These are phyloP conservation scores for Penicillium sclerotiorum DNA, from an alignment of 2,329 filamentous ascomycete genomes.

Conservation along the genomic window DNA sequence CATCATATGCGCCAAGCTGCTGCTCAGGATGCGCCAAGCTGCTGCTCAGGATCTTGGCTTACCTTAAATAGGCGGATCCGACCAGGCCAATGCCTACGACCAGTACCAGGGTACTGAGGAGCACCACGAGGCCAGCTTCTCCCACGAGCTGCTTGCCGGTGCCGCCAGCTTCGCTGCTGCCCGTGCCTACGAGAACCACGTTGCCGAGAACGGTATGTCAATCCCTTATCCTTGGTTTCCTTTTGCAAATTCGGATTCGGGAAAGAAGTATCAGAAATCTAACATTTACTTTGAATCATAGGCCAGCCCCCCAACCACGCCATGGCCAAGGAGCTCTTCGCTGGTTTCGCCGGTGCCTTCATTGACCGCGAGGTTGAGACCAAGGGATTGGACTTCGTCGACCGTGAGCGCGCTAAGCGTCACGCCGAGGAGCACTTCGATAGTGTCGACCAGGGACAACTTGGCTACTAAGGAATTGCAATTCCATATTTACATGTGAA, in stretches of 20 bases:
- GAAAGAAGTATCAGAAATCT: neutral
- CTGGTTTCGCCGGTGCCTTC: constrained; percentile 72
- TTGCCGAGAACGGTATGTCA: constrained; percentile 65
- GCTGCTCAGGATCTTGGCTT: neutral
- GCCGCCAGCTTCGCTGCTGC: constrained; percentile 78
- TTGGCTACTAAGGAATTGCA: neutral
- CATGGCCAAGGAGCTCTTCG: constrained; percentile 76
- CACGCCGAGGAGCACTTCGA: constrained; percentile 47
- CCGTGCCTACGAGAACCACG: constrained; percentile 75
- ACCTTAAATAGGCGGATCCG: constrained; percentile 3
- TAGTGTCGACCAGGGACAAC: neutral
- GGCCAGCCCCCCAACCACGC: constrained; percentile 69
- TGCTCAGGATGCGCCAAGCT: too few species aligned
- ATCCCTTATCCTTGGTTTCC: neutral
- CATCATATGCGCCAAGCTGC: neutral
- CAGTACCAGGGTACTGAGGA: constrained; percentile 51
- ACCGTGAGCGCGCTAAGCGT: constrained; percentile 61
- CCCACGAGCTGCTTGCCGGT: constrained; percentile 75
- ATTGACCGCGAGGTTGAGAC: constrained; percentile 74
- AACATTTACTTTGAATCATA: constrained; percentile 32
- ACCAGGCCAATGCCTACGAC: neutral
- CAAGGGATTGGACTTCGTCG: constrained; percentile 63
- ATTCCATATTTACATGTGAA: neutral
- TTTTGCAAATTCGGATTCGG: too few species aligned
- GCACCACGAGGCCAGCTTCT: constrained; percentile 66